Percentiles rank a stretch among this genome's conserved stretches.
Evolutionary conservation across 345 rosid species (phyloP).

Genomic region (Acer saccharum): DNA sequence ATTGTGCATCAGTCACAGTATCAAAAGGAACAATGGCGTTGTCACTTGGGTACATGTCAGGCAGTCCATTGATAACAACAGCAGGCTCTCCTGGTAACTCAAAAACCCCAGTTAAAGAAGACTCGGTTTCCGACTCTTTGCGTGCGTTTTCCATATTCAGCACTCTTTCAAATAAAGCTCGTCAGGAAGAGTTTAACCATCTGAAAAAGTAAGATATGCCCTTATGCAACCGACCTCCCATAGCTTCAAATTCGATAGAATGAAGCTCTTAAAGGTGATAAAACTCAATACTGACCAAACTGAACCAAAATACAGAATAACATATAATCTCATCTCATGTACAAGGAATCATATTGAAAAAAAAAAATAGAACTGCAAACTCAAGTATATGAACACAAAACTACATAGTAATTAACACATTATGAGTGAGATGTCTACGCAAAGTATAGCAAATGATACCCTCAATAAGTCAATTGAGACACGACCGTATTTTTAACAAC

Average conservation of each 20-base stretch:
- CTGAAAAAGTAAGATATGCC: constrained; percentile 5
- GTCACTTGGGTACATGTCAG: constrained; percentile 35
- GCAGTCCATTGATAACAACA: constrained; percentile 74
- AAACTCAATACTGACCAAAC: background rate
- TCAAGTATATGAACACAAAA: background rate
- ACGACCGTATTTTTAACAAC: background rate
- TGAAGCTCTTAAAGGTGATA: background rate
- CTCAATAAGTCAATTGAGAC: background rate
- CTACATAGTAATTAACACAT: background rate
- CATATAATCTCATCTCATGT: background rate
- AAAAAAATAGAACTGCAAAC: background rate
- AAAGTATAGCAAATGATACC: background rate
- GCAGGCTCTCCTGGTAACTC: constrained; percentile 81
- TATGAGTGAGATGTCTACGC: background rate
- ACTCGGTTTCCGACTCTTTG: constrained; percentile 33
- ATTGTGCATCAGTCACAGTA: constrained; percentile 23
- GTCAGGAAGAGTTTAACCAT: background rate
- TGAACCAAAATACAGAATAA: background rate
- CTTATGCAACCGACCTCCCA: background rate
- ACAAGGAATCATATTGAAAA: background rate
- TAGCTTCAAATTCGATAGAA: background rate
- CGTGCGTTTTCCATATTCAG: constrained; percentile 33
- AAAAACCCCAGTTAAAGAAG: constrained; percentile 37
- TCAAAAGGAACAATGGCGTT: constrained; percentile 14
- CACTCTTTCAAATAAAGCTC: constrained; percentile 18